Percentiles rank a stretch among this genome's conserved stretches.
These are phyloP conservation scores for Colletotrichum brevisporum DNA, from an alignment of 2,329 filamentous ascomycete species.

Conservation along the genomic window DNA sequence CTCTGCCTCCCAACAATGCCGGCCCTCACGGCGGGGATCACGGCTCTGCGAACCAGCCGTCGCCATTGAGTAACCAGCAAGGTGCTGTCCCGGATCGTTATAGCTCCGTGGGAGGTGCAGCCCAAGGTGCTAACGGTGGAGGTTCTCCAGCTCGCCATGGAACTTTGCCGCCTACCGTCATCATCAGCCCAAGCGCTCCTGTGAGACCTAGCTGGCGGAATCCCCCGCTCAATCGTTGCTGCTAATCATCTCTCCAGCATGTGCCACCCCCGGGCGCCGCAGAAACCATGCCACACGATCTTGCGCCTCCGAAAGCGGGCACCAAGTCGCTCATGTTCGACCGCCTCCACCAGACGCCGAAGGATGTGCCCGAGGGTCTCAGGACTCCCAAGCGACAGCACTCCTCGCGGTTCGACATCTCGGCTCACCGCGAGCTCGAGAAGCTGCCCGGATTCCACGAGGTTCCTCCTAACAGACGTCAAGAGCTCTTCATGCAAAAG, in stretches of 20 bases:
- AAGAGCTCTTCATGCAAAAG: constrained; percentile 99
- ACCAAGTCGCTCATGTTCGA: constrained; percentile 92
- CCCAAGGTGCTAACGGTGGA: constrained; percentile 58
- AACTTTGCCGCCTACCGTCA: constrained; percentile 84
- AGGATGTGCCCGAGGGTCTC: constrained; percentile 95
- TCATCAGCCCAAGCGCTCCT: constrained; percentile 94
- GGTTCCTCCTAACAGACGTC: constrained; percentile 92
- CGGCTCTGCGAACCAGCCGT: constrained; percentile 56
- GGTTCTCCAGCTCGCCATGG: constrained; percentile 76
- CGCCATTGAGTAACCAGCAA: constrained; percentile 52
- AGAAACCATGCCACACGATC: constrained; percentile 98
- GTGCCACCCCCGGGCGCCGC: constrained; percentile 91
- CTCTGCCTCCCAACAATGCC: constrained; percentile 72
- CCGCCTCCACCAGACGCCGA: constrained; percentile 91
- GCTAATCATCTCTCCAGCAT: constrained; percentile 70
- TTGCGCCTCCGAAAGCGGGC: constrained; percentile 92
- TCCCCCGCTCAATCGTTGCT: not conserved
- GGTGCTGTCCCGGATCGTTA: constrained; percentile 58
- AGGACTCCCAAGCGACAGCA: constrained; percentile 97
- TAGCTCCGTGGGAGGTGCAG: constrained; percentile 50
- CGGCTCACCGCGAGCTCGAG: constrained; percentile 94
- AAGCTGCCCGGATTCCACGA: constrained; percentile 99
- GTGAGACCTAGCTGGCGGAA: constrained; percentile 66
- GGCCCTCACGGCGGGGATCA: constrained; percentile 59
- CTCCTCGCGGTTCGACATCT: constrained; percentile 98